Conservation (phyloP, 768 basidiomycete genomes). For the Dendrothele bispora region DNA sequence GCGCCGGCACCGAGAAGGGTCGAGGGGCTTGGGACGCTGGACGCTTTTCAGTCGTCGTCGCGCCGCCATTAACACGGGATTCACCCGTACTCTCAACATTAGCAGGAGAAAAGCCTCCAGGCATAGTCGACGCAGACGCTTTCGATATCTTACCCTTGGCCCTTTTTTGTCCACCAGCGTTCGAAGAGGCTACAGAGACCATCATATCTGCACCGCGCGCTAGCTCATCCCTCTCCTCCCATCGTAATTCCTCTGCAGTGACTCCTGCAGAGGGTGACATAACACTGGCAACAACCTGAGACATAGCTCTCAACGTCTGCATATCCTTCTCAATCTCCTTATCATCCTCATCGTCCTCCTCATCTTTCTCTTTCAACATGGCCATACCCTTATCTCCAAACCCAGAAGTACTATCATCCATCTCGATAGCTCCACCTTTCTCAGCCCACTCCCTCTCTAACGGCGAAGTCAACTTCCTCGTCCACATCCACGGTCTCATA, state of each 20-base stretch:
- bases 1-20: neutral
- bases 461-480: conserved; percentile 36
- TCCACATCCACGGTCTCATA: conserved; percentile 61
- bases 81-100: too few species aligned
- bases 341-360: conserved; percentile 37
- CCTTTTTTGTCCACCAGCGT: neutral
- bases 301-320: conserved; percentile 30
- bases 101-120: too few species aligned
- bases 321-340: conserved; percentile 36
- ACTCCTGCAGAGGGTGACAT: neutral
- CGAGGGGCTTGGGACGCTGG: neutral
- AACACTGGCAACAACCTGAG: conserved; percentile 4
- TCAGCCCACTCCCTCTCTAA: conserved; percentile 30
- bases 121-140: too few species aligned
- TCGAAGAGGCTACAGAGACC: conserved; percentile 49
- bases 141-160: neutral
- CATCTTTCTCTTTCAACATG: neutral
- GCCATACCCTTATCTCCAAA: neutral
- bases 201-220: conserved; percentile 65
- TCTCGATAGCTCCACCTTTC: neutral
- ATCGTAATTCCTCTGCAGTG: neutral
- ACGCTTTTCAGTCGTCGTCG: neutral
- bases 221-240: conserved; percentile 19
- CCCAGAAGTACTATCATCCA: neutral
- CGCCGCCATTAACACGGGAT: too few species aligned